Percentiles rank a stretch among this genome's conserved stretches.
phyloP scores from a whole-genome alignment of 305 asterid genomes.

The Rubia peregrina region DNA sequence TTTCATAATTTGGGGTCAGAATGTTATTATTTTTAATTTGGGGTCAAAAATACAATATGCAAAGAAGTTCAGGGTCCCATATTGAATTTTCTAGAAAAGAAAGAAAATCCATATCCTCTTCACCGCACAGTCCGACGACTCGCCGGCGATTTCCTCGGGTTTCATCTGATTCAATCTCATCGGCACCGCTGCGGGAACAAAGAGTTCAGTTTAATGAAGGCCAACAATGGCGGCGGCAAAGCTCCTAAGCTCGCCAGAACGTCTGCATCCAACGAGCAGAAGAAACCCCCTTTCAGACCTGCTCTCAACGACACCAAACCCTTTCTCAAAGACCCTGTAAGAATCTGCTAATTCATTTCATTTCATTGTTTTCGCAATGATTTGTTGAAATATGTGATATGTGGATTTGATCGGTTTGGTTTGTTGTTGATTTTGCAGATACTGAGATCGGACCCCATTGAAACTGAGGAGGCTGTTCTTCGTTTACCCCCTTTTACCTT shows the following conservation, averaged over 20 bases:
- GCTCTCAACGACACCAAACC: slow-evolving; percentile 80
- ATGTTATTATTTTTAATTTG: too few species aligned
- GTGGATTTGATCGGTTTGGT: background rate
- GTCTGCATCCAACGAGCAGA: slow-evolving; percentile 16
- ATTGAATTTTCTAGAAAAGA: too few species aligned
- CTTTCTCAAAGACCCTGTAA: slow-evolving; percentile 67
- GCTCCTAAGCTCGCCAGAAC: slow-evolving; percentile 13
- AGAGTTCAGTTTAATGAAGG: slow-evolving; percentile 10
- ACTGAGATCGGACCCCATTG: slow-evolving; percentile 74
- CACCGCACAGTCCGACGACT: too few species aligned
- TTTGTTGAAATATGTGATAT: background rate
- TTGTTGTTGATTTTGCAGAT: slow-evolving; percentile 28
- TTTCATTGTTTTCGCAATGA: background rate
- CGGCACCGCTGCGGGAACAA: slow-evolving; percentile 6
- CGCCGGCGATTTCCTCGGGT: too few species aligned
- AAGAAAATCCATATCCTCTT: too few species aligned
- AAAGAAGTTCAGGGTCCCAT: too few species aligned
- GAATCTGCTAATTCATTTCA: background rate
- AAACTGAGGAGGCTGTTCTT: slow-evolving; percentile 79
- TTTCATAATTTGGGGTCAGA: too few species aligned
- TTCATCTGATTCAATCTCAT: too few species aligned
- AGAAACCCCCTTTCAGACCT: slow-evolving; percentile 55
- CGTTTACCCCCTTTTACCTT: slow-evolving; percentile 60
- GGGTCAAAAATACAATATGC: too few species aligned
- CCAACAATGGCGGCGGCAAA: slow-evolving; percentile 12